phyloP scores from a whole-genome alignment of 495 filamentous ascomycete species.

The Cenococcum geophilum region DNA sequence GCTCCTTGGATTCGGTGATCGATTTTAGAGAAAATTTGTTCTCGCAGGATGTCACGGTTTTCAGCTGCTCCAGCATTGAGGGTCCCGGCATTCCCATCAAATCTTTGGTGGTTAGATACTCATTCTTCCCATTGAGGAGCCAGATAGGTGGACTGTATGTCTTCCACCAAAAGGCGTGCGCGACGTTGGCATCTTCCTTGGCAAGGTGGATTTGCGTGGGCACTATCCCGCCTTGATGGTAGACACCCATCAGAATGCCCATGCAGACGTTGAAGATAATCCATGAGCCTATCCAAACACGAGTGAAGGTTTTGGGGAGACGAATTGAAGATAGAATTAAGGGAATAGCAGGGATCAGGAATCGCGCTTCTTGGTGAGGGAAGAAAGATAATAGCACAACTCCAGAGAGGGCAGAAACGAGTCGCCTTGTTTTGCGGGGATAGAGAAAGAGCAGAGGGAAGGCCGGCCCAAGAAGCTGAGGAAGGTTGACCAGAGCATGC shows the following conservation, averaged over 20 bases:
- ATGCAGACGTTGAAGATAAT: constrained; percentile 73
- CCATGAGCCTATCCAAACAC: constrained; percentile 64
- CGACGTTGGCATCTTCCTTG: constrained; percentile 42
- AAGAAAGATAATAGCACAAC: constrained; percentile 74
- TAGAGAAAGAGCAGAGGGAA: constrained; percentile 57
- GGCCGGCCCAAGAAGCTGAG: constrained; percentile 85
- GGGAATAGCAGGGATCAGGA: constrained; percentile 81
- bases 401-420: constrained; percentile 76
- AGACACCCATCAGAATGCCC: constrained; percentile 81
- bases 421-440: constrained; percentile 49
- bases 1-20: neutral
- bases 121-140: constrained; percentile 73
- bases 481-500: constrained; percentile 77
- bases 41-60: constrained; percentile 54
- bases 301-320: constrained; percentile 49
- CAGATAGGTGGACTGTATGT: constrained; percentile 92
- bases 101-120: constrained; percentile 59
- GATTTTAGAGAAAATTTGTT: constrained; percentile 2
- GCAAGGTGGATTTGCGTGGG: constrained; percentile 60
- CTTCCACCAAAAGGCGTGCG: constrained; percentile 89
- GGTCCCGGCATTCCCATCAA: constrained; percentile 72
- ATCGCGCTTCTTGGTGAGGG: constrained; percentile 91
- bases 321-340: constrained; percentile 79
- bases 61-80: constrained; percentile 54
- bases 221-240: constrained; percentile 90